Conservation (phyloP, 257 asterid genomes). For the Solanum ossicruentum region DNA sequence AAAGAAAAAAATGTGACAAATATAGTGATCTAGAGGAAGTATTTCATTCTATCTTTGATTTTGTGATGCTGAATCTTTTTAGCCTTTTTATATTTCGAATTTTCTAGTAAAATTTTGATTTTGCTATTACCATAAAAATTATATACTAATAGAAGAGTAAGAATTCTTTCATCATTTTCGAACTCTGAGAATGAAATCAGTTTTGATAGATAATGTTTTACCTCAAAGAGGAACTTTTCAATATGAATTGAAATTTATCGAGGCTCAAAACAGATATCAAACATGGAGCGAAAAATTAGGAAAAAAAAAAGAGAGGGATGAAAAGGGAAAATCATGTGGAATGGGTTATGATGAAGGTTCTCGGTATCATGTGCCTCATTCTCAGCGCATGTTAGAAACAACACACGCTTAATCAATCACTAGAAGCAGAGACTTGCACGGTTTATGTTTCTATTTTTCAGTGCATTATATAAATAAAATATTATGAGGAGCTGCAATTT, state of each 20-base stretch:
- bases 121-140: fast-evolving
- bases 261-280: neutral
- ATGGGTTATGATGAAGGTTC: neutral
- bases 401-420: neutral
- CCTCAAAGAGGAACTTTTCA: neutral
- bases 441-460: neutral
- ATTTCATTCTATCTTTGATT: neutral
- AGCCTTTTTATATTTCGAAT: neutral
- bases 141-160: fast-evolving
- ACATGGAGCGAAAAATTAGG: neutral
- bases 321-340: neutral
- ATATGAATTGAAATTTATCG: neutral
- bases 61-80: neutral
- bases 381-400: constrained; percentile 11
- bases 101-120: fast-evolving
- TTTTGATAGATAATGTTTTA: neutral
- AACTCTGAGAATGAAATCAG: neutral
- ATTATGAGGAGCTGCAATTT: too few species aligned
- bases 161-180: neutral
- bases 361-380: constrained; percentile 5
- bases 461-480: neutral
- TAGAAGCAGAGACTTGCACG: neutral
- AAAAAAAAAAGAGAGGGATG: neutral
- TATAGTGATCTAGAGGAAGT: neutral
- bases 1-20: neutral